These are phyloP conservation scores for Lipomyces lipofer DNA, from an alignment of 805 yeast genomes.

Conservation along the genomic window DNA sequence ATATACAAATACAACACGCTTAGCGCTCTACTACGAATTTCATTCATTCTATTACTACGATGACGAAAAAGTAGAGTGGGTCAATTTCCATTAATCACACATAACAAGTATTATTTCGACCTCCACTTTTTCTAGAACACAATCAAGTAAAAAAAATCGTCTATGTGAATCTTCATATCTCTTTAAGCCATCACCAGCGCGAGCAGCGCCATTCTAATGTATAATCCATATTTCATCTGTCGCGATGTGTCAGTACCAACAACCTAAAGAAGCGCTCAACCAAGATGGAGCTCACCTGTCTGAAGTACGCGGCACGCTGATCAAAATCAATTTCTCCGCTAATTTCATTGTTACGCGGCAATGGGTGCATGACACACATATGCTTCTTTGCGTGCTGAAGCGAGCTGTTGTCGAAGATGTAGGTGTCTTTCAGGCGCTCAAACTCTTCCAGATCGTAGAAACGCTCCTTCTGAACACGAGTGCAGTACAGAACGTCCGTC, in stretches of 20 bases:
- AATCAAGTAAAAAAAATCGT: not conserved
- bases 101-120: not conserved
- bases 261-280: not conserved
- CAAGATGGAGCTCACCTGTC: conserved; percentile 55
- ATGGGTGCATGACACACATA: conserved; percentile 99
- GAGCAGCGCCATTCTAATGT: conserved; percentile 96
- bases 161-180: conserved; percentile 44
- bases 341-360: conserved; percentile 95
- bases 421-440: conserved; percentile 84
- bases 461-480: conserved; percentile 97
- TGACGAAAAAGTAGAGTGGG: not conserved
- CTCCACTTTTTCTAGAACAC: not conserved
- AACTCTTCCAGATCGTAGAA: conserved; percentile 74
- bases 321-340: conserved; percentile 98
- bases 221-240: conserved; percentile 93
- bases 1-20: conserved; percentile 7
- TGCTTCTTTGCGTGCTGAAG: conserved; percentile 92
- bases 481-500: conserved; percentile 95
- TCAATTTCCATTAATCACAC: not conserved
- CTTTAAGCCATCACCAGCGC: conserved; percentile 99
- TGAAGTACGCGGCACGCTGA: conserved; percentile 98
- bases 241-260: conserved; percentile 16
- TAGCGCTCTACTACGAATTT: conserved; percentile 2
- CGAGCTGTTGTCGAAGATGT: conserved; percentile 88
- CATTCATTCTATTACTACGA: too few species aligned